Evolutionary conservation across 768 basidiomycete species (phyloP), one percentile per base, ranked within the genome.

Genomic region (Trametes cinnabarina): DNA sequence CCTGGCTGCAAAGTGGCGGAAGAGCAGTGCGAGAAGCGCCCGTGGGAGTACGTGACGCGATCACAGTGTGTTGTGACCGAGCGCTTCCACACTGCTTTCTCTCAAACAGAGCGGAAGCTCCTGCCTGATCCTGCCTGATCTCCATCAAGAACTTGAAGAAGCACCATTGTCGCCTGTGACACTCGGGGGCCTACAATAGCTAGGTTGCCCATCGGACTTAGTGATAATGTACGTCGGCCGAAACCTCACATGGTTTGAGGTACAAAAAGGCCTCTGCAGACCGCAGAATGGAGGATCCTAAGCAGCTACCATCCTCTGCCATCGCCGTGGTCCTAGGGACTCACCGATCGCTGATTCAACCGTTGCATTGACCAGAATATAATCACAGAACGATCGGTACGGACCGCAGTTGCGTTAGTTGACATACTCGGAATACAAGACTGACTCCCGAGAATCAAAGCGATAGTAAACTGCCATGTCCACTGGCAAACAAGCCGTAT

Each of bases 401-500:
- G 37, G 10, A 9, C 1, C 37, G 7, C 12, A 12, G 30, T 1
- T 32, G 7, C 30, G n/a, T n/a, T 32, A 12, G 6, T 32, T 32
- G 30, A 12, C 0, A 12, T 32, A 32, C 12, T 32, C 30, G 30
- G 30, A 32, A 32, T n/a, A n/a, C n/a, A n/a, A n/a, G 12, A 12
- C 30, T 32, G 30, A 32, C 12, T 39, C 5, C 37, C 37, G n/a
- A 15, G 5, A 4, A 10, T 15, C 9, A 15, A 15, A 25, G 15
- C 2, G 28, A 11, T 22, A 35, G 9, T 17, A 23, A 19, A 30
- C 15, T 19, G 19, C 28, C 32, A 57, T 57, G 55, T 40, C 55
- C 2, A n/a, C n/a, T n/a, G n/a, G n/a, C n/a, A 20, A 49, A 15
- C 17, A 48, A 23, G 35, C 41, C 10, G 61, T 55, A 15, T 65